Conservation (phyloP, 2,329 filamentous ascomycete species). For the Verticillium dahliae region DNA sequence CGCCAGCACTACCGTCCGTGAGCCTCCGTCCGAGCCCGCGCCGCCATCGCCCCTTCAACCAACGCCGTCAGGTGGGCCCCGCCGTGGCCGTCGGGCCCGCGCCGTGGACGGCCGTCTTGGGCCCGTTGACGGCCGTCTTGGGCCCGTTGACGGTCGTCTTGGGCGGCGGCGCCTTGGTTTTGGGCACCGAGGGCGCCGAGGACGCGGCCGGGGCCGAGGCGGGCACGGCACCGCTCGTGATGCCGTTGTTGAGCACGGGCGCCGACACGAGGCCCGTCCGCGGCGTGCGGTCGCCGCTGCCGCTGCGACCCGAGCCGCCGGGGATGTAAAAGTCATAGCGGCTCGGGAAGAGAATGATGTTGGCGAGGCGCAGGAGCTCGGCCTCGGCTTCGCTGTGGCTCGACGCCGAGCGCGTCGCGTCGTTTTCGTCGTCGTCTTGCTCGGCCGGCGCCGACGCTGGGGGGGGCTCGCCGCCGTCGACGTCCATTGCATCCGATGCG, state of each 20-base stretch:
- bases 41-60: conserved; percentile 14
- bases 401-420: conserved; percentile 15
- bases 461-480: conserved; percentile 15
- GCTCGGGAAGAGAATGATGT: conserved; percentile 49
- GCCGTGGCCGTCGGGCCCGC: background rate
- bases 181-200: no score
- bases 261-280: conserved; percentile 3
- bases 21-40: conserved; percentile 3
- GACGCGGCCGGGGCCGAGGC: background rate
- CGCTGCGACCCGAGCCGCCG: conserved; percentile 6
- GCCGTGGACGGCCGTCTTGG: background rate
- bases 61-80: conserved; percentile 13
- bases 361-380: conserved; percentile 46
- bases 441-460: background rate
- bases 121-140: background rate
- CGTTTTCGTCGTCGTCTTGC: conserved; percentile 12
- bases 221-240: background rate
- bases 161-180: background rate
- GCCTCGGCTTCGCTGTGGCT: conserved; percentile 34
- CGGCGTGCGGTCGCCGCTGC: conserved; percentile 12
- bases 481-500: conserved; percentile 17
- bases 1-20: background rate
- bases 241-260: background rate
- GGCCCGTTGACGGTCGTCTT: background rate
- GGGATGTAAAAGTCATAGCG: conserved; percentile 14